These are phyloP conservation scores for Entomophthora muscae DNA, from an alignment of 371 early-diverging fungal species.

Conservation along the genomic window DNA sequence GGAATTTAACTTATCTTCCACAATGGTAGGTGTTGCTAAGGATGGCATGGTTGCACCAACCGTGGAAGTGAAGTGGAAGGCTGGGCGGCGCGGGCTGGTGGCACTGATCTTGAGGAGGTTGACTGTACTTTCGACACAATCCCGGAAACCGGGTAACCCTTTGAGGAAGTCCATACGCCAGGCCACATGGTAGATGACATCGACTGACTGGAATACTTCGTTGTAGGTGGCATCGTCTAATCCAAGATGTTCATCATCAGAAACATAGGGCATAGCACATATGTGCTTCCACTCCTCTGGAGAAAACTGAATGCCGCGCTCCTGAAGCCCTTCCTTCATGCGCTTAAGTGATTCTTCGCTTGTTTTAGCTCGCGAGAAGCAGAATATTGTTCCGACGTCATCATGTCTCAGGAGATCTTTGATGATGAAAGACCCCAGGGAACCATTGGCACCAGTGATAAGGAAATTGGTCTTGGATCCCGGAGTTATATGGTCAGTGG, in stretches of 20 bases:
- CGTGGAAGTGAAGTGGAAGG: slow-evolving; percentile 8
- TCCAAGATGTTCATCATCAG: slow-evolving; percentile 15
- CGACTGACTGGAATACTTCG: neutral
- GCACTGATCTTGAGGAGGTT: neutral
- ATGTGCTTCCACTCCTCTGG: neutral
- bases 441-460: slow-evolving; percentile 7
- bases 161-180: slow-evolving; percentile 11
- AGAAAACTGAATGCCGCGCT: neutral
- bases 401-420: neutral
- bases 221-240: slow-evolving; percentile 10
- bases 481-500: neutral
- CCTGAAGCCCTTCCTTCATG: neutral
- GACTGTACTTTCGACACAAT: neutral
- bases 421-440: slow-evolving; percentile 3
- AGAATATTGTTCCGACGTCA: neutral
- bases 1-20: slow-evolving; percentile 7
- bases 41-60: slow-evolving; percentile 7
- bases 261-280: slow-evolving; percentile 10
- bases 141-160: neutral
- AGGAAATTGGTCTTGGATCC: neutral
- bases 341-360: neutral
- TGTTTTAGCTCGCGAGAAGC: neutral
- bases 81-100: neutral
- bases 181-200: slow-evolving; percentile 9
- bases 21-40: slow-evolving; percentile 9